These are phyloP conservation scores for Cicer bijugum DNA, from an alignment of 306 rosid species.

Conservation along the genomic window DNA sequence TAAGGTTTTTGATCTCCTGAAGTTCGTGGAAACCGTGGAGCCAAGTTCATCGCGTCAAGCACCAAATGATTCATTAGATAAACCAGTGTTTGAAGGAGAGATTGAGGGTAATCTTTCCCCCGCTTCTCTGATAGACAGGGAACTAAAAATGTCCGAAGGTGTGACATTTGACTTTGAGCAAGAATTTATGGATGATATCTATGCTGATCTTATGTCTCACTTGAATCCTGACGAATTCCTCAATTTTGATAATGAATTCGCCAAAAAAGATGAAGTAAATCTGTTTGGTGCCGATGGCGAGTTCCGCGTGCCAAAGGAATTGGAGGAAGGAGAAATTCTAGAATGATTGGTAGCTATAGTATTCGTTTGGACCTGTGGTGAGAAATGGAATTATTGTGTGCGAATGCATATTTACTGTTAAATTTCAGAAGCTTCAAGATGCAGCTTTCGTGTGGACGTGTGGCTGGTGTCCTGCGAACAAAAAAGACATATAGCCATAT, in stretches of 20 bases:
- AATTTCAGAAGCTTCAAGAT: no score
- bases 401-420: no score
- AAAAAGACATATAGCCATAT: not conserved
- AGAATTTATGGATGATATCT: constrained; percentile 63
- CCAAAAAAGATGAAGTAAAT: constrained; percentile 46
- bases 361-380: no score
- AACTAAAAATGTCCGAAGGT: constrained; percentile 46
- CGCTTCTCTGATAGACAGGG: constrained; percentile 39
- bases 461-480: no score
- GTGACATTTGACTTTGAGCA: constrained; percentile 65
- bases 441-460: no score
- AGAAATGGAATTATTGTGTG: no score
- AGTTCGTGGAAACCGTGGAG: constrained; percentile 43
- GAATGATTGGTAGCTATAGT: constrained; percentile 50
- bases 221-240: constrained; percentile 66
- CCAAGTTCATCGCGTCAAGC: constrained; percentile 50
- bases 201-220: constrained; percentile 59
- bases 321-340: constrained; percentile 88
- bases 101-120: constrained; percentile 46
- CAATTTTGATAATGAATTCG: constrained; percentile 57
- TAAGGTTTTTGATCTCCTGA: constrained; percentile 62
- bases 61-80: constrained; percentile 43
- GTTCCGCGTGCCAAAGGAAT: constrained; percentile 51
- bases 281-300: constrained; percentile 33
- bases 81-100: constrained; percentile 46